Conservation (phyloP, 2,329 filamentous ascomycete genomes). For the Beauveria medogensis region DNA sequence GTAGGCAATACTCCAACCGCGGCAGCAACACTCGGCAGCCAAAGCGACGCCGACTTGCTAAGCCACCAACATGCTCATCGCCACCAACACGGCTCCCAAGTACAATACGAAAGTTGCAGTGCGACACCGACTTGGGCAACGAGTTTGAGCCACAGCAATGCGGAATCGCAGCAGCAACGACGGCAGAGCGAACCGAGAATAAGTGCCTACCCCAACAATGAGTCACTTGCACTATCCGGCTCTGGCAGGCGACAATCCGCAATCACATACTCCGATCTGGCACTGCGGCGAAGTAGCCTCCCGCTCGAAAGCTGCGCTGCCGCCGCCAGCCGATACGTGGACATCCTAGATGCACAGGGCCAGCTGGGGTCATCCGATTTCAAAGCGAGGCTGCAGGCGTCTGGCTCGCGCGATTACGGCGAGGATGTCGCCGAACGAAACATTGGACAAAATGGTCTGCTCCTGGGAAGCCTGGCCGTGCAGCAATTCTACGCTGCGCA, state of each 20-base stretch:
- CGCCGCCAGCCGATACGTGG: slow-evolving; percentile 30
- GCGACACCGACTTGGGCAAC: not conserved
- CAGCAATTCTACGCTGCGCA: slow-evolving; percentile 27
- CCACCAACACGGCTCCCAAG: not conserved
- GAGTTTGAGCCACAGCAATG: not conserved
- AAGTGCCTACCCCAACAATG: not conserved
- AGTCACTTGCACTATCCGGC: not conserved
- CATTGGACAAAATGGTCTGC: slow-evolving; percentile 29
- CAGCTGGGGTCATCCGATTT: slow-evolving; percentile 43
- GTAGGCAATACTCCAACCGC: not conserved
- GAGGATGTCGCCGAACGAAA: slow-evolving; percentile 60
- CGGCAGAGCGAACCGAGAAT: not conserved
- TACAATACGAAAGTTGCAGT: not conserved
- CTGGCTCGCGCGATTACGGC: slow-evolving; percentile 48
- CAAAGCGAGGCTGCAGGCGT: slow-evolving; percentile 37
- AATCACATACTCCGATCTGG: not conserved
- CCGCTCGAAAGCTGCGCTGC: not conserved
- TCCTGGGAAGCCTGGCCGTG: slow-evolving; percentile 26
- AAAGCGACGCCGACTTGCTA: not conserved
- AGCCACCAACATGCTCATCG: not conserved
- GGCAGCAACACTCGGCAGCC: not conserved
- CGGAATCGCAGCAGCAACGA: not conserved
- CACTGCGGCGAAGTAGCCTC: not conserved
- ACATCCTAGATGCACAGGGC: slow-evolving; percentile 51
- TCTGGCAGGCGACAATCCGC: not conserved